These are phyloP conservation scores for Aphanomyces cochlioides DNA, from an alignment of 352 stramenopile species.

Conservation along the genomic window DNA sequence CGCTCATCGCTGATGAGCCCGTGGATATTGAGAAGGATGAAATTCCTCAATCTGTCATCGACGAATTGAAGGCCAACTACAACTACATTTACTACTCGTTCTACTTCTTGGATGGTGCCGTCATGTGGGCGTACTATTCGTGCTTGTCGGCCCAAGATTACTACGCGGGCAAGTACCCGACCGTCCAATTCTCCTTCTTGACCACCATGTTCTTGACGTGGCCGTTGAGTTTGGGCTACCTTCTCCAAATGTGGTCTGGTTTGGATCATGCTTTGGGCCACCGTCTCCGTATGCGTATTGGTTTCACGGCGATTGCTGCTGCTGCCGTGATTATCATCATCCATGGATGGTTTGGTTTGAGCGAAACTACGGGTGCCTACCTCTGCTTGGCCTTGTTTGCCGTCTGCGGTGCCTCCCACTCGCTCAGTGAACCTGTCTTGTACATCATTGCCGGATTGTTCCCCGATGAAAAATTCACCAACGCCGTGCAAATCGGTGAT, in stretches of 20 bases:
- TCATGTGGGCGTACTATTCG: constrained; percentile 73
- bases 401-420: constrained; percentile 50
- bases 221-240: constrained; percentile 54
- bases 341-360: constrained; percentile 56
- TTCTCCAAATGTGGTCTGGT: constrained; percentile 50
- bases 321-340: constrained; percentile 34
- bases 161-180: constrained; percentile 48
- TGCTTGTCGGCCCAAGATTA: constrained; percentile 68
- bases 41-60: constrained; percentile 54
- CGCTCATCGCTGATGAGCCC: neutral
- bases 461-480: constrained; percentile 60
- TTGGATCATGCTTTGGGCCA: constrained; percentile 55
- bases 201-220: constrained; percentile 56
- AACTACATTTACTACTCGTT: constrained; percentile 56
- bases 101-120: constrained; percentile 66
- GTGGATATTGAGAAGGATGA: constrained; percentile 14
- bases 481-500: constrained; percentile 65
- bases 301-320: constrained; percentile 47
- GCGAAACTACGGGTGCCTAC: constrained; percentile 52
- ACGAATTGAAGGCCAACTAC: constrained; percentile 52
- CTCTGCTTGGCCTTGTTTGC: constrained; percentile 58
- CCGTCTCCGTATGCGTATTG: constrained; percentile 42
- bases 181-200: constrained; percentile 64
- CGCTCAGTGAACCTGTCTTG: constrained; percentile 52
- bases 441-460: constrained; percentile 62